Percentiles rank a stretch among this genome's conserved stretches.
These are phyloP conservation scores for Kentomonas sorsogonicus DNA, from an alignment of 208 protist genomes.

Conservation along the genomic window DNA sequence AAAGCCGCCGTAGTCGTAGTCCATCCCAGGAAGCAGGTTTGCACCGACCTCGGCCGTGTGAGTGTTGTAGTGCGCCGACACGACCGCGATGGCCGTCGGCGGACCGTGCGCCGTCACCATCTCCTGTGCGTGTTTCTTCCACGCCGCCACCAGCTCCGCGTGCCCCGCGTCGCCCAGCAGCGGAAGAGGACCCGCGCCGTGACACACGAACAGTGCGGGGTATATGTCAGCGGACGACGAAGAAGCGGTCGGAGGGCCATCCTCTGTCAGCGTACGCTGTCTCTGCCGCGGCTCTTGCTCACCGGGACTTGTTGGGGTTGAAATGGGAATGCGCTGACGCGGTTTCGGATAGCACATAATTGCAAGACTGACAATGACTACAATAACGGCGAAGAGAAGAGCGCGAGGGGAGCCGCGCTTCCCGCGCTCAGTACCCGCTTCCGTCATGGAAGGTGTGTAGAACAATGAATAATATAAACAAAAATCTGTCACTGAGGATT, in stretches of 20 bases:
- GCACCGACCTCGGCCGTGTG: constrained; percentile 30
- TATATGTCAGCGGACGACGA: constrained; percentile 21
- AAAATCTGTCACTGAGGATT: too few species aligned
- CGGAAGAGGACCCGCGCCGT: constrained; percentile 68
- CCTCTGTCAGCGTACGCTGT: too few species aligned
- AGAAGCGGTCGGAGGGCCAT: not conserved
- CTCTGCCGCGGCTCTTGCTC: too few species aligned
- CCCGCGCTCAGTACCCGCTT: not conserved
- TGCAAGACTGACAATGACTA: too few species aligned
- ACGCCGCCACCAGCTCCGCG: constrained; percentile 20
- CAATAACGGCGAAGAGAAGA: not conserved
- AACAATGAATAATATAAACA: constrained; percentile 4
- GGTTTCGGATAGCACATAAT: too few species aligned
- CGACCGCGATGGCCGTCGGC: constrained; percentile 61
- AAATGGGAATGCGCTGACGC: too few species aligned
- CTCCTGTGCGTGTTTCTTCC: constrained; percentile 29
- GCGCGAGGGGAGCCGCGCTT: not conserved
- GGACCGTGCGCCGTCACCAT: constrained; percentile 25
- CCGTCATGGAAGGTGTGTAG: constrained; percentile 1
- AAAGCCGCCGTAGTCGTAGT: constrained; percentile 91
- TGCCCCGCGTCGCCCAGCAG: constrained; percentile 45
- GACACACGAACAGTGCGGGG: constrained; percentile 54
- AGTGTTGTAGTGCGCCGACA: constrained; percentile 85
- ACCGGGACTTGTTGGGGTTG: too few species aligned
- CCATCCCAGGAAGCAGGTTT: constrained; percentile 20